Evolutionary conservation across 768 basidiomycete species (phyloP).

Genomic region (Lentinula lateritia): DNA sequence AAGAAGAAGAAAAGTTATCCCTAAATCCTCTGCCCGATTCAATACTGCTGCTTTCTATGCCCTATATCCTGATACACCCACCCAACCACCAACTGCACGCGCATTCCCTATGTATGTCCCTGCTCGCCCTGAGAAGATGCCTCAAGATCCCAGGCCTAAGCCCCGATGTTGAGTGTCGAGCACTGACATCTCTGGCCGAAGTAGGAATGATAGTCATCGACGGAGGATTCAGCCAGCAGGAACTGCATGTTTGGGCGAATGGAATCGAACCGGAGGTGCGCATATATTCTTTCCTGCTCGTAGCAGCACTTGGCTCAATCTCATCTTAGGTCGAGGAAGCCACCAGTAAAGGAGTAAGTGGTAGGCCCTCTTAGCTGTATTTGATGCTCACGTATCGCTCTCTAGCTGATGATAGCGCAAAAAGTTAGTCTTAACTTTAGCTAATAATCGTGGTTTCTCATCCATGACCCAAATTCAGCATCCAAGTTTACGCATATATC

Average conservation of each 20-base stretch:
- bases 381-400: background rate
- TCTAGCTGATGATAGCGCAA: slow-evolving; percentile 49
- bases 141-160: slow-evolving; percentile 44
- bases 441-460: background rate
- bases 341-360: slow-evolving; percentile 63
- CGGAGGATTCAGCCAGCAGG: slow-evolving; percentile 33
- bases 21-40: slow-evolving; percentile 26
- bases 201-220: slow-evolving; percentile 53
- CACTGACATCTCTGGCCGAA: slow-evolving; percentile 68
- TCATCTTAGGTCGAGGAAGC: slow-evolving; percentile 50
- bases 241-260: slow-evolving; percentile 37
- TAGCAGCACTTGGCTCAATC: background rate
- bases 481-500: slow-evolving; percentile 58
- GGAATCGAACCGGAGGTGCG: slow-evolving; percentile 52
- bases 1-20: background rate
- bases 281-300: background rate
- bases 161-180: slow-evolving; percentile 59
- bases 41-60: slow-evolving; percentile 56
- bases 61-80: slow-evolving; percentile 56
- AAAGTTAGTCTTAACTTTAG: slow-evolving; percentile 37
- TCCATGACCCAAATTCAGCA: slow-evolving; percentile 32
- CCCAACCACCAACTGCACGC: slow-evolving; percentile 54
- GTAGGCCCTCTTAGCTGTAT: background rate
- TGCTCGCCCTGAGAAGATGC: slow-evolving; percentile 52
- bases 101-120: slow-evolving; percentile 49